Percentiles rank a stretch among this genome's conserved stretches.
Conservation (phyloP, 257 asterid genomes). For the Ilex aquifolium region DNA sequence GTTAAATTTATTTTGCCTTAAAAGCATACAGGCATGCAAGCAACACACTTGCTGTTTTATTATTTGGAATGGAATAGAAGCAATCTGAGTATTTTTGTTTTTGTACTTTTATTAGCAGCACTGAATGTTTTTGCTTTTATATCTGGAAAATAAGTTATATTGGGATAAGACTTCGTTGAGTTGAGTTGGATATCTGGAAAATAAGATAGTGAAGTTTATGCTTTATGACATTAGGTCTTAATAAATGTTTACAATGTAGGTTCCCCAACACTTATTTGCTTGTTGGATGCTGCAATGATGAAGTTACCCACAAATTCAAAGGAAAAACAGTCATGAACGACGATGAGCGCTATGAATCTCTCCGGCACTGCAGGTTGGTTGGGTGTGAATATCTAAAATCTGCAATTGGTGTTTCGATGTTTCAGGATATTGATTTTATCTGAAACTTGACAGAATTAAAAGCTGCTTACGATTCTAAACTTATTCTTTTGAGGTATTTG, state of each 20-base stretch:
- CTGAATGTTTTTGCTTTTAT: too few species aligned
- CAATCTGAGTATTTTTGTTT: too few species aligned
- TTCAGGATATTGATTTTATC: neutral
- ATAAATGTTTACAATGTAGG: conserved; percentile 27
- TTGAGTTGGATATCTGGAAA: too few species aligned
- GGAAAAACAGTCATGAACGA: conserved; percentile 95
- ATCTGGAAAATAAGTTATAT: too few species aligned
- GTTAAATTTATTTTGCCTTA: too few species aligned
- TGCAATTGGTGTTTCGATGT: neutral
- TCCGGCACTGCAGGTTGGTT: conserved; percentile 86
- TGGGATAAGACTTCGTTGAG: too few species aligned
- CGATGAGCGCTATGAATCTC: conserved; percentile 83
- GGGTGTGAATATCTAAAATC: conserved; percentile 10
- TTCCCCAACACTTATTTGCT: conserved; percentile 75
- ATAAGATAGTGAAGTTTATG: neutral
- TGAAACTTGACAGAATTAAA: neutral
- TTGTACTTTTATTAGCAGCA: too few species aligned
- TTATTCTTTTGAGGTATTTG: neutral
- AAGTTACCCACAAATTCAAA: conserved; percentile 77
- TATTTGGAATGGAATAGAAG: too few species aligned
- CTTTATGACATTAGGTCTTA: neutral
- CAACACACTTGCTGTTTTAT: too few species aligned
- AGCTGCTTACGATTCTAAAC: neutral
- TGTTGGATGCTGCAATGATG: conserved; percentile 94
- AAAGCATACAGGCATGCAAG: too few species aligned